phyloP scores from a whole-genome alignment of 768 basidiomycete species.

The Coprinopsis strossmayeri region DNA sequence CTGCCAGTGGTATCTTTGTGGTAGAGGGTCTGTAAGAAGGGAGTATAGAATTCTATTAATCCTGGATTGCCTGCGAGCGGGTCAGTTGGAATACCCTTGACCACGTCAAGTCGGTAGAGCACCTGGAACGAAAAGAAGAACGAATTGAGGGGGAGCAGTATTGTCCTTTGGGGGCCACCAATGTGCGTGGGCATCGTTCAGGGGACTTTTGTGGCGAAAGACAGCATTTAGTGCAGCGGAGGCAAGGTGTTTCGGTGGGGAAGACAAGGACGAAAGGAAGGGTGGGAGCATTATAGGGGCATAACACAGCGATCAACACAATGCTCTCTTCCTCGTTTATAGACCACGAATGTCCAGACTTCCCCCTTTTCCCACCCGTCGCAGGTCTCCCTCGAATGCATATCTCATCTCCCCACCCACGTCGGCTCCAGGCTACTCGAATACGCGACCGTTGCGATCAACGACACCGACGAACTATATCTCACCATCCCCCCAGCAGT shows the following conservation, averaged over 20 bases:
- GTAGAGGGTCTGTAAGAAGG: slow-evolving; percentile 53
- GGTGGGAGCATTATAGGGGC: slow-evolving; percentile 22
- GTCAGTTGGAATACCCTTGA: neutral
- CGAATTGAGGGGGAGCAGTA: slow-evolving; percentile 20
- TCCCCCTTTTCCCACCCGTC: slow-evolving; percentile 51
- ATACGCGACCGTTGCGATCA: slow-evolving; percentile 47
- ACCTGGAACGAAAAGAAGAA: slow-evolving; percentile 49
- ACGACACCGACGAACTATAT: slow-evolving; percentile 45
- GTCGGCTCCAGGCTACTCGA: slow-evolving; percentile 27
- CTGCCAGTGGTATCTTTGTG: slow-evolving; percentile 23
- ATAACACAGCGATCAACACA: too few relatives aligned
- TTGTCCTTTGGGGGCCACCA: slow-evolving; percentile 41
- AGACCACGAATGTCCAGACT: slow-evolving; percentile 46
- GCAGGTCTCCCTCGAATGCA: slow-evolving; percentile 41
- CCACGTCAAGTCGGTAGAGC: neutral
- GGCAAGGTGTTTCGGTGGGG: slow-evolving; percentile 11
- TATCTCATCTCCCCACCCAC: slow-evolving; percentile 29
- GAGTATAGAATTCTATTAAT: slow-evolving; percentile 57
- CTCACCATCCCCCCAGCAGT: slow-evolving; percentile 29
- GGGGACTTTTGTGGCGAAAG: slow-evolving; percentile 30
- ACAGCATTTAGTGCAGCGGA: slow-evolving; percentile 21
- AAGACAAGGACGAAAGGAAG: slow-evolving; percentile 20
- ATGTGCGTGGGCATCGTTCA: slow-evolving; percentile 39
- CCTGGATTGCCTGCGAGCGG: slow-evolving; percentile 45
- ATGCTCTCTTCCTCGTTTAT: neutral